Base-by-base conservation (phyloP, 1,139 yeast species). In the Protomyces gravidus region DNA sequence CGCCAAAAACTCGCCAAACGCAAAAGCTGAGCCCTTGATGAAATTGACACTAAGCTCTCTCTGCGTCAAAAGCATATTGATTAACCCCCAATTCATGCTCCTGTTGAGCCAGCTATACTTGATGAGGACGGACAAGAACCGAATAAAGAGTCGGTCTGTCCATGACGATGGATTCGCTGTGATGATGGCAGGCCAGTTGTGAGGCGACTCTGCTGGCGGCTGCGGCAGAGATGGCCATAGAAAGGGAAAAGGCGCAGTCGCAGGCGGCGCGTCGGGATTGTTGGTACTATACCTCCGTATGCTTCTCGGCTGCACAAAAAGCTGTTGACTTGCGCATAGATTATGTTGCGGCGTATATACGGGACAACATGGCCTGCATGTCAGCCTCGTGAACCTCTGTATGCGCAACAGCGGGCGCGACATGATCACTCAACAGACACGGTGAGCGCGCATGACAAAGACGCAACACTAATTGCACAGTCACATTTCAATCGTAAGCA, bases 211-310 rank as follows among this genome's bases (percentile, higher is more conserved):
- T 3, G 28, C 40, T 6, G 56, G 56, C 11, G 56, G 49, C n/a
- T 30, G 23, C 5, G 56, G 56, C 28, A 52, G 30, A n/a, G 56
- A 52, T n/a, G 56, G 56, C 56, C 56, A 52, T 32, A 52, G 23
- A 27, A 52, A 52, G 2, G 56, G 56, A 30, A 42, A 52, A 4
- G 56, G 56, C 47, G 56, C 40, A 25, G 25, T 15, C n/a, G 36
- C 19, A 13, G 32, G 2, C 9, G 19, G 19, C 42, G 42, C 11
- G 7, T 36, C 42, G 42, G n/a, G 7, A 9, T 19, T 17, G 42
- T 23, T 36, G n/a, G n/a, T n/a, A n/a, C n/a, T n/a, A n/a, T n/a
- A n/a, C n/a, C n/a, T n/a, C n/a, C n/a, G n/a, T n/a, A n/a, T n/a
- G 42, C 23, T 36, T 36, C 23, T 36, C 21, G n/a, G n/a, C n/a